A percentile compares a stretch with the other conserved stretches of the same genome.
Evolutionary conservation across 1,284 basidiomycete species (phyloP).

Genomic region (Irpex sp.): DNA sequence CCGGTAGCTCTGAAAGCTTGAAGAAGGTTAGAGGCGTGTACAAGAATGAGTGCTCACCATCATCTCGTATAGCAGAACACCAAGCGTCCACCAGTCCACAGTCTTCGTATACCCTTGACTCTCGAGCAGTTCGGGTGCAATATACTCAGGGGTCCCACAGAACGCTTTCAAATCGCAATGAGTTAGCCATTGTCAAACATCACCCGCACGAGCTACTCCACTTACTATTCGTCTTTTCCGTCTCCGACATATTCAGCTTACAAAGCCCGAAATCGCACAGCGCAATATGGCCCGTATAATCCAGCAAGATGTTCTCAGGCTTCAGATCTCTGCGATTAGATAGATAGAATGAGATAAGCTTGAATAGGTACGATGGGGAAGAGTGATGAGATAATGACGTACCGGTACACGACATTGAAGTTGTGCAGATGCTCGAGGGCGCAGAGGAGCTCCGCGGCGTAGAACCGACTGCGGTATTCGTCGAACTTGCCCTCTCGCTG

Average conservation of each 20-base stretch:
- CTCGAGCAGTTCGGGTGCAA: conserved; percentile 92
- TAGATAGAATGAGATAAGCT: not conserved
- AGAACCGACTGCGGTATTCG: conserved; percentile 91
- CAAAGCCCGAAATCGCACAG: conserved; percentile 99
- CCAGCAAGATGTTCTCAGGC: conserved; percentile 95
- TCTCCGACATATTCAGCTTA: conserved; percentile 98
- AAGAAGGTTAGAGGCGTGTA: no score
- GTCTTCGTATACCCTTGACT: conserved; percentile 99
- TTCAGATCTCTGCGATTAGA: conserved; percentile 78
- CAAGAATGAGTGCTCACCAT: no score
- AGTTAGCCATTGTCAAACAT: not conserved
- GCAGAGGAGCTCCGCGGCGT: conserved; percentile 92
- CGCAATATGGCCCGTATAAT: conserved; percentile 98
- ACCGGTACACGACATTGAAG: conserved; percentile 99
- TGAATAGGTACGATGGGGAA: no score
- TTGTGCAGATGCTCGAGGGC: conserved; percentile 96
- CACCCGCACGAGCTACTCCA: conserved; percentile 1
- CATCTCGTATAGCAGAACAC: conserved; percentile 98
- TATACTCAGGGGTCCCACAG: conserved; percentile 99
- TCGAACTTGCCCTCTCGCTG: conserved; percentile 97
- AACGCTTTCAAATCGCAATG: conserved; percentile 61
- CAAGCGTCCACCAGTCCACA: conserved; percentile 99
- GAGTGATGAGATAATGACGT: conserved; percentile 18
- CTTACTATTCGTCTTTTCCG: conserved; percentile 95
- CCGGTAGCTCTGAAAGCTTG: not conserved